Base-by-base conservation (phyloP, 192 early-diverging fungal species). In the Dispira simplex region DNA sequence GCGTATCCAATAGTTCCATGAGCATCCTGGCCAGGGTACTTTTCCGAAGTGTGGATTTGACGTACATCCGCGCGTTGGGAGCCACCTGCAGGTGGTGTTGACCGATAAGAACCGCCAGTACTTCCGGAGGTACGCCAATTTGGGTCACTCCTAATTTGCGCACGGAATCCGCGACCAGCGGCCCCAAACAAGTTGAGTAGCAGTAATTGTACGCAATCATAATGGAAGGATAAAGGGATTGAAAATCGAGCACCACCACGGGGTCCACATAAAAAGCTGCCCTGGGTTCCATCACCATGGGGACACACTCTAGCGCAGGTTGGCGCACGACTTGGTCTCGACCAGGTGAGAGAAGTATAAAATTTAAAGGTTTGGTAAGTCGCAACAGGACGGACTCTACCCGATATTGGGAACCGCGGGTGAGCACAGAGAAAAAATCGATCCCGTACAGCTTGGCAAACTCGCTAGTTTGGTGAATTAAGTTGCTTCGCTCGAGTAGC, bases 151-250 rank as follows among this genome's bases (percentile, higher is more conserved):
- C 93, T 25, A 62, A 23, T 13, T 39, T 16, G 20, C 44, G 39
- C 14, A 10, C 39, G 0, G 18, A 25, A 21, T n/a, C 12, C 44
- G 59, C 28, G 10, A 20, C 12, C 12, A 62, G 18, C 43, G 44
- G 78, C 0, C 95, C 93, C 1, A 97, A 68, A 67, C 91, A 92
- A 0, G 94, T 97, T 12, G 91, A 93, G 68, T 80, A 95, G 67
- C 94, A 97, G 51, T 88, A 91, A 68, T 97, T 97, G 73, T 93
- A 97, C 0, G 92, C 95, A 68, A 96, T 95, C 85, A 97, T 93
- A 16, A 97, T 77, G 65, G 89, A 92, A 20, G 95, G 95, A 62
- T 97, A 97, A 18, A 97, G 73, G 53, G 86, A 89, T 68, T 95
- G 93, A 56, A 96, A 97, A 73, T 97, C 95, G 32, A 95, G 73